A percentile compares a stretch with the other conserved stretches of the same genome.
Conservation (phyloP, 805 yeast genomes). For the Pichia pseudocactophila region DNA sequence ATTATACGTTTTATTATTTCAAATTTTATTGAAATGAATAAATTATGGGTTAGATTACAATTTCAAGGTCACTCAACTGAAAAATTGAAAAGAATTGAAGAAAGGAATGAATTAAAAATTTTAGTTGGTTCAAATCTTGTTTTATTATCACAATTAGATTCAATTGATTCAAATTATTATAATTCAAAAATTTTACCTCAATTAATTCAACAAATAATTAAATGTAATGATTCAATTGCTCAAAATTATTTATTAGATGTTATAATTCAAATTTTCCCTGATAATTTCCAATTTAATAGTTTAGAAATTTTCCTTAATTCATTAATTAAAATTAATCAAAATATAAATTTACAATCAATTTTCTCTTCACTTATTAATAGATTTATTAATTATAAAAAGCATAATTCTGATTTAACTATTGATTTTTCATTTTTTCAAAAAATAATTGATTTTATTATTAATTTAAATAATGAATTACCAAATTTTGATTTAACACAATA, state of each 20-base stretch:
- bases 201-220: conserved; percentile 81
- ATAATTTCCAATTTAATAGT: conserved; percentile 75
- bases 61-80: conserved; percentile 92
- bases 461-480: conserved; percentile 48
- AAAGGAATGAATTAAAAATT: conserved; percentile 82
- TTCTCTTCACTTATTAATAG: conserved; percentile 67
- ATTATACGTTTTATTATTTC: conserved; percentile 72
- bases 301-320: conserved; percentile 59
- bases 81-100: conserved; percentile 60
- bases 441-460: conserved; percentile 58
- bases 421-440: conserved; percentile 40
- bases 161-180: conserved; percentile 46
- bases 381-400: conserved; percentile 43
- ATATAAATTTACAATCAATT: conserved; percentile 58
- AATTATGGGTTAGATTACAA: conserved; percentile 92
- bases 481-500: conserved; percentile 61
- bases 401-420: conserved; percentile 26
- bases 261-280: conserved; percentile 89
- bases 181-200: conserved; percentile 60
- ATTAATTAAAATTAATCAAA: conserved; percentile 57
- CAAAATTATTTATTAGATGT: conserved; percentile 90
- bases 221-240: conserved; percentile 85
- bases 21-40: conserved; percentile 95
- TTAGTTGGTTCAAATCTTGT: conserved; percentile 90
- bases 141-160: conserved; percentile 76